Evolutionary conservation across 768 basidiomycete species (phyloP), one percentile per base, ranked within the genome.

Genomic region (Panus rudis): DNA sequence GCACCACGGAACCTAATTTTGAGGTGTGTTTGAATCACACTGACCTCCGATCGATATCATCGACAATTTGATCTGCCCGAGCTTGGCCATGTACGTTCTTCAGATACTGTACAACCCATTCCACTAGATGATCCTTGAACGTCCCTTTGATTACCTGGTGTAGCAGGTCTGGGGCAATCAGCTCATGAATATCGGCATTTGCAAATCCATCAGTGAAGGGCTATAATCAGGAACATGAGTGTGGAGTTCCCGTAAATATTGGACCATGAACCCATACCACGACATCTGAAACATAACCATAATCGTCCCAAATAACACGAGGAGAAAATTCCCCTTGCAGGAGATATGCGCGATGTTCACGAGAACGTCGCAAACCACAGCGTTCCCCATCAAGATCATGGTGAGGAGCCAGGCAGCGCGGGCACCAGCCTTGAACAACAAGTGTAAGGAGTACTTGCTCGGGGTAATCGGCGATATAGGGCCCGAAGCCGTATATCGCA

Each of bases 41-140:
- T 0, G 24, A 63, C 64, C 45, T 20, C 0, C 31, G 42, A 34
- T 66, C 59, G 39, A 66, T 66, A 21, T 65, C 62, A 3, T 51
- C 56, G 6, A 66, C 25, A 1, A 53, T 52, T 4, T 43, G 22
- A 0, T 51, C 42, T 1, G 58, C 57, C 2, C 39, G 0, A 14
- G 2, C 20, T 16, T 10, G 38, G 26, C 8, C 52, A 52, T 48
- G 56, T 17, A 1, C 4, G 8, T 11, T 8, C 2, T 43, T 34
- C 0, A 65, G 27, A 26, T 59, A 67, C 3, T 53, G 48, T 0
- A 20, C 42, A 0, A 65, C 49, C 65, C 65, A 67, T 0, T 47
- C 39, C 0, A 68, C 57, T 1, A 66, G 39, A 27, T 66, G 62
- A 28, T 67, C 64, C n/a, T 65, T 60, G 48, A 65, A 67, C 1